Conservation (phyloP, 495 filamentous ascomycete species). For the Aspergillus cristatus region DNA sequence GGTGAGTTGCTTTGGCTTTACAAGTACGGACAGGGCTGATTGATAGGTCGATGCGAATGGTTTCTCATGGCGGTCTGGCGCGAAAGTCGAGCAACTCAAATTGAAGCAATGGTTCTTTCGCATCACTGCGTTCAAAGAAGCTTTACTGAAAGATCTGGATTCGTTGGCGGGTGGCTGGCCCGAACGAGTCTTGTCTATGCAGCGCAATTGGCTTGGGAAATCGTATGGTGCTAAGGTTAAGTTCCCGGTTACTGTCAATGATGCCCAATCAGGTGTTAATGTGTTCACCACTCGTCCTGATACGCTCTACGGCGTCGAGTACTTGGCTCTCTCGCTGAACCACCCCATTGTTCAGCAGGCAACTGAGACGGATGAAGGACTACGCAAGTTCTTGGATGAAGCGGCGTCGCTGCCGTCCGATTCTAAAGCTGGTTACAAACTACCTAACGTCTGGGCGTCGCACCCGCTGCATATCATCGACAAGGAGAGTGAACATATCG, state of each 20-base stretch:
- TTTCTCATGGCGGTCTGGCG: conserved; percentile 79
- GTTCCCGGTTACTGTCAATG: conserved; percentile 48
- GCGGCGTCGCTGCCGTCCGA: conserved; percentile 53
- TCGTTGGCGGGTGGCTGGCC: conserved; percentile 62
- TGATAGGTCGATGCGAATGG: conserved; percentile 64
- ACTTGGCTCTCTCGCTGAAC: conserved; percentile 64
- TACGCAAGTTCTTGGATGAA: conserved; percentile 58
- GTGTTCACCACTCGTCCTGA: conserved; percentile 80
- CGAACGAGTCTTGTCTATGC: conserved; percentile 71
- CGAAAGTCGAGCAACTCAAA: conserved; percentile 68
- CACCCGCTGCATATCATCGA: conserved; percentile 56
- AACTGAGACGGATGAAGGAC: conserved; percentile 46
- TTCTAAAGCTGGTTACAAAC: conserved; percentile 64
- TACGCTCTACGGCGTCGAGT: conserved; percentile 77
- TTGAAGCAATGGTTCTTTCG: conserved; percentile 87
- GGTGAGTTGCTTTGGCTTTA: conserved; percentile 10
- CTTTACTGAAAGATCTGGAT: conserved; percentile 65
- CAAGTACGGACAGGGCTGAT: conserved; percentile 4
- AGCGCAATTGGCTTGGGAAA: conserved; percentile 81
- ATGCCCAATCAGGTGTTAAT: conserved; percentile 38
- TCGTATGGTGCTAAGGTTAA: conserved; percentile 62
- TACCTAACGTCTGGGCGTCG: conserved; percentile 49
- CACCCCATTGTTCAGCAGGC: conserved; percentile 60
- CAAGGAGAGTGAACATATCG: conserved; percentile 37
- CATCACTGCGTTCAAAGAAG: conserved; percentile 68